phyloP scores from a whole-genome alignment of 2,329 filamentous ascomycete genomes.

The Xylariaceae sp. region DNA sequence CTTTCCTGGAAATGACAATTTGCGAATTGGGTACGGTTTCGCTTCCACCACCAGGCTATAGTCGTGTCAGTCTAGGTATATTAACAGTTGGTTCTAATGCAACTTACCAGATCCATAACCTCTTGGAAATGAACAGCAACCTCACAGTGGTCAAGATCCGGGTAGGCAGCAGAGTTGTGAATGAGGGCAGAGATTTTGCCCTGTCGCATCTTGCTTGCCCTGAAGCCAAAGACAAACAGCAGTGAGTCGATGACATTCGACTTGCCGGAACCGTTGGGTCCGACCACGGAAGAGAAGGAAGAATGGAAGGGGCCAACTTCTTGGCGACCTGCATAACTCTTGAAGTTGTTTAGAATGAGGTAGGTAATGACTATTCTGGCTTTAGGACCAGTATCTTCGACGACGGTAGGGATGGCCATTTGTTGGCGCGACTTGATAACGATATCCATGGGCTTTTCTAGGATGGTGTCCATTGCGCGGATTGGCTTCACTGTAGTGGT shows the following conservation, averaged over 20 bases:
- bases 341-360: constrained; percentile 92
- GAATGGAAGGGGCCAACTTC: constrained; percentile 95
- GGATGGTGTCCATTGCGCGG: constrained; percentile 68
- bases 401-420: constrained; percentile 60
- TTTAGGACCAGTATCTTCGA: constrained; percentile 74
- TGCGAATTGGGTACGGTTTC: constrained; percentile 79
- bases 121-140: constrained; percentile 96
- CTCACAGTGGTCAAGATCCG: constrained; percentile 85
- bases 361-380: constrained; percentile 89
- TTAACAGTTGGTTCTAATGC: neutral
- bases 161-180: constrained; percentile 87
- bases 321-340: constrained; percentile 94
- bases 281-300: constrained; percentile 96
- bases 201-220: constrained; percentile 98
- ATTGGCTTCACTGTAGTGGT: constrained; percentile 62
- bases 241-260: constrained; percentile 98
- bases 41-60: constrained; percentile 64
- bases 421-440: constrained; percentile 79
- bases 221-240: constrained; percentile 98
- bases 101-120: constrained; percentile 73
- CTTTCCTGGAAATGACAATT: constrained; percentile 82
- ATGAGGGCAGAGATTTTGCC: constrained; percentile 97
- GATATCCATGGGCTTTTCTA: constrained; percentile 93
- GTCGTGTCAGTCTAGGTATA: constrained; percentile 24
- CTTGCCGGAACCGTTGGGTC: constrained; percentile 96